Base-by-base conservation (phyloP, 257 asterid species). In the Solanum rostratum region DNA sequence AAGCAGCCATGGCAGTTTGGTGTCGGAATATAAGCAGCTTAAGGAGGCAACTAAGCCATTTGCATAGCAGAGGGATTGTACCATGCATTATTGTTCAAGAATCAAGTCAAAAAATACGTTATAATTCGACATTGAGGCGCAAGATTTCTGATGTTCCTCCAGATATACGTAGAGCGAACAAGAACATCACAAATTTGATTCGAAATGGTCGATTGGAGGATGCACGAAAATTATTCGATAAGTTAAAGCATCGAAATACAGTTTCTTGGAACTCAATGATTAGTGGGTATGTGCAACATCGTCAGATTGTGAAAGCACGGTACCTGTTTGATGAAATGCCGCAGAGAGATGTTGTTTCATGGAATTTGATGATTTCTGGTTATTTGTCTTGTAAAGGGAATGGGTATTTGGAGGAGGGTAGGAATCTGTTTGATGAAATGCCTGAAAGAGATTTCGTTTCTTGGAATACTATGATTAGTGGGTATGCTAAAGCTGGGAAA, bases 401-500 rank as follows among this genome's bases (percentile, higher is more conserved):
- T 49, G 86, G 89, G 60, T 78, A 80, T 62, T 33, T 92, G 3
- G 93, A 89, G 41, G 95, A 94, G 83, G 97, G 89, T 7, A 82
- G 95, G 63, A 20, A 81, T 33, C 82, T 96, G 90, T 94, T 93
- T 63, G 95, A 90, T 84, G 84, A 83, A 85, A 94, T 94, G 97
- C 94, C 93, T 33, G 86, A 78, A 27, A 78, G 46, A 29, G 94
- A 92, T 80, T 85, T 87, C 29, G 76, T 93, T 84, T 90, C 99
- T 14, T 94, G 98, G 99, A 96, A 94, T 85, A 93, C 98, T 54
- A 90, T 94, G 97, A 93, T 94, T 39, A 93, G 94, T 80, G 98
- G 97, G 89, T 95, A 89, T 45, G 97, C 97, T 2, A 92, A 90
- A 91, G 83, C 84, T 83, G 93, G 96, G 15, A 84, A 85, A 83